Base-by-base conservation (phyloP, 331 rosid genomes). In the Pyracantha coccinea region DNA sequence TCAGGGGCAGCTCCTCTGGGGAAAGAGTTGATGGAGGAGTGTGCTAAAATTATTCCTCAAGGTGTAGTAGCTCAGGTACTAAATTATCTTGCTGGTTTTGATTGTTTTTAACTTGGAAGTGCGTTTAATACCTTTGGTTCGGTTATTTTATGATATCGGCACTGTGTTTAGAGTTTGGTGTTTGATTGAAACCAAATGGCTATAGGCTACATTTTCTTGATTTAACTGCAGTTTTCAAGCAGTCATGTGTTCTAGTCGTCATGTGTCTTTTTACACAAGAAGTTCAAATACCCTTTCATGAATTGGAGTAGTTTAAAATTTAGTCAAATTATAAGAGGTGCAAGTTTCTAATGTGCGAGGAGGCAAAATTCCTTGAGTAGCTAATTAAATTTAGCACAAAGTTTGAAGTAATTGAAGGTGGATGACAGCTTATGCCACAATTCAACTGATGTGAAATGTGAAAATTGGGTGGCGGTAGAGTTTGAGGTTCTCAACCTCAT, bases 1-100 rank as follows among this genome's bases (percentile, higher is more conserved):
- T 92, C 96, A 2, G 97, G 97, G 31, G 96, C 97, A 38, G 97
- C 96, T 13, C 97, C 97, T 75, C 76, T 92, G 66, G 97, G 94
- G 61, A 92, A 81, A 79, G 97, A 90, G 3, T 79, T 92, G 78
- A 92, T 92, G 94, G 85, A 70, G 65, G 97, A 88, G 60, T 87
- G 97, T 59, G 76, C 85, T 7, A 83, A 69, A 75, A 79, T 89
- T 32, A 62, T 90, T 59, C 94, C 97, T 44, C 64, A 77, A 6
- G 83, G 80, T 54, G 44, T 14, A 13, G 83, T 92, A 78, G 5
- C 5, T 45, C 97, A 92, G 97, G 97, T 89, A 81, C 54, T 72
- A 27, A 10, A 17, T 53, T 16, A 41, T 47, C 31, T 28, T 44
- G 61, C 32, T 32, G 13, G 4, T 24, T 23, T 13, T 7, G 33